These are phyloP conservation scores for Arachnomyces sp. DNA, from an alignment of 2,329 filamentous ascomycete genomes.

Conservation along the genomic window DNA sequence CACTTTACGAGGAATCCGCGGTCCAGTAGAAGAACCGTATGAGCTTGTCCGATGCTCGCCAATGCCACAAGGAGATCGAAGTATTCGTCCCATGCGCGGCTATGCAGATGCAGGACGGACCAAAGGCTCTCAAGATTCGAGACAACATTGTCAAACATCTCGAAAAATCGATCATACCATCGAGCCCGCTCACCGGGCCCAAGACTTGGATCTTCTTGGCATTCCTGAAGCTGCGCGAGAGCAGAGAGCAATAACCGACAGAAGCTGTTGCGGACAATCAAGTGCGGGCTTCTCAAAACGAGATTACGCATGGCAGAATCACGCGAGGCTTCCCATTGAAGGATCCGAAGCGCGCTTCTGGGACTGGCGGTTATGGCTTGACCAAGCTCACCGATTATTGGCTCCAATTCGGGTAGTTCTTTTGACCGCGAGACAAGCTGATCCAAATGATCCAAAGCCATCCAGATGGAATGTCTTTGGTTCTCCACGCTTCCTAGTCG, in stretches of 20 bases:
- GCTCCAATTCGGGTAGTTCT: constrained; percentile 55
- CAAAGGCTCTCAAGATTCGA: constrained; percentile 50
- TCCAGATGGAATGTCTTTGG: constrained; percentile 36
- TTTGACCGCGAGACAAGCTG: constrained; percentile 66
- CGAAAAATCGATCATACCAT: constrained; percentile 21
- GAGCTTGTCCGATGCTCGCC: constrained; percentile 51
- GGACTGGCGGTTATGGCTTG: constrained; percentile 44
- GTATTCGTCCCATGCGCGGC: constrained; percentile 67
- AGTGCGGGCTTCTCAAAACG: constrained; percentile 53
- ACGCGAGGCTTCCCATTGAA: constrained; percentile 53
- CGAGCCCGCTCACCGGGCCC: constrained; percentile 19
- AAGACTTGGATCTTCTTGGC: constrained; percentile 17
- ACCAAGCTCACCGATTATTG: constrained; percentile 46
- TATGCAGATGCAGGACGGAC: constrained; percentile 52
- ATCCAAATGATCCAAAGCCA: constrained; percentile 56
- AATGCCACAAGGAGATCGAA: constrained; percentile 65
- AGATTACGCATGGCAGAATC: constrained; percentile 55
- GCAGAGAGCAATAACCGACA: constrained; percentile 46
- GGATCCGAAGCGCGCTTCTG: constrained; percentile 50
- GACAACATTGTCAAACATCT: constrained; percentile 29
- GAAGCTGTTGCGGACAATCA: constrained; percentile 46
- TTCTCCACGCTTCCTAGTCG: constrained; percentile 41
- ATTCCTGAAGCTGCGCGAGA: constrained; percentile 45
- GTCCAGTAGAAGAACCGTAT: constrained; percentile 52
- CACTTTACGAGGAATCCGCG: constrained; percentile 52